Conservation (phyloP, 176 grass and related monocot species). For the Musa itinerans region DNA sequence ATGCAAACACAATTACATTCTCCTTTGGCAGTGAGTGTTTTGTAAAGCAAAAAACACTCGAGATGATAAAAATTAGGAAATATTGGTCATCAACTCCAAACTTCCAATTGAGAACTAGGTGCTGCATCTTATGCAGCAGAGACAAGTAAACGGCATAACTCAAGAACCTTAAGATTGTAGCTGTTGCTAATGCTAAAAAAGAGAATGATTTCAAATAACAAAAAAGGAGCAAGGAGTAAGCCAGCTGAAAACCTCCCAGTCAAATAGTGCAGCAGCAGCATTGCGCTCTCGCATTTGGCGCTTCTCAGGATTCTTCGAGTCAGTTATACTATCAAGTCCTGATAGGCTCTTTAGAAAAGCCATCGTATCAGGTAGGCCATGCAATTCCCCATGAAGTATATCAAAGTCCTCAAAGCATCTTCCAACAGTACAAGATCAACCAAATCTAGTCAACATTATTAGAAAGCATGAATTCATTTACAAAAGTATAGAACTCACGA, state of each 20-base stretch:
- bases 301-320: conserved; percentile 44
- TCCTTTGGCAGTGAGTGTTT: no score
- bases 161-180: background rate
- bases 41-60: background rate
- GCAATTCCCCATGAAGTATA: conserved; percentile 76
- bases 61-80: background rate
- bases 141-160: background rate
- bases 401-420: conserved; percentile 86
- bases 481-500: conserved; percentile 36
- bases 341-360: conserved; percentile 87
- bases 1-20: no score
- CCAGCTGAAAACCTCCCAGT: conserved; percentile 55
- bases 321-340: conserved; percentile 45
- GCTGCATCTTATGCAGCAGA: background rate
- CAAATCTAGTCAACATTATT: background rate
- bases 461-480: background rate
- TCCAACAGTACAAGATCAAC: conserved; percentile 3
- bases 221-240: background rate
- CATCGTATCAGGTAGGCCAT: conserved; percentile 79
- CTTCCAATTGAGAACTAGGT: background rate
- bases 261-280: conserved; percentile 83
- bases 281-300: conserved; percentile 51
- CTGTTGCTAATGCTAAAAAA: background rate
- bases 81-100: background rate
- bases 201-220: background rate